phyloP scores from a whole-genome alignment of 164 flowering plant genomes.

The Magnolia sinica region DNA sequence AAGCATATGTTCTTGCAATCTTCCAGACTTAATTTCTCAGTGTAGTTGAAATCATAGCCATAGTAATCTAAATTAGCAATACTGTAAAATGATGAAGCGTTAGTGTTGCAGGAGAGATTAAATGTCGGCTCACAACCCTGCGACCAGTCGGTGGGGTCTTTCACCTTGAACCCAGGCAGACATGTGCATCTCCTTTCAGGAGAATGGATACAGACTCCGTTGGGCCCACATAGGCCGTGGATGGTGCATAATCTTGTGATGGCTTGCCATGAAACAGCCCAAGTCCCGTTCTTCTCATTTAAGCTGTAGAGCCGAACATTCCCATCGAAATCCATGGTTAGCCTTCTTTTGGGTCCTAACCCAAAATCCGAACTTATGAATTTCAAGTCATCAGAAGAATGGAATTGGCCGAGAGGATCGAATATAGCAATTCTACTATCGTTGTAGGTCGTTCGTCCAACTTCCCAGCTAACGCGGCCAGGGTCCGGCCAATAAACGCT shows the following conservation, averaged over 20 bases:
- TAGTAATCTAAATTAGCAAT: conserved; percentile 14
- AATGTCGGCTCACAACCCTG: conserved; percentile 26
- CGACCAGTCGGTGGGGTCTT: conserved; percentile 18
- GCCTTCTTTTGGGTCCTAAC: conserved; percentile 7
- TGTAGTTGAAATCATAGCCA: conserved; percentile 7
- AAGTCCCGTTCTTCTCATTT: conserved; percentile 1
- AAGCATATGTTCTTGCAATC: conserved; percentile 11
- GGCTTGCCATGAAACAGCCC: conserved; percentile 17
- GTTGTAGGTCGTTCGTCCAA: conserved; percentile 15
- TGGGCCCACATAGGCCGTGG: conserved; percentile 15
- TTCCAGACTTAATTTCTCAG: neutral
- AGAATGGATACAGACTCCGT: neutral
- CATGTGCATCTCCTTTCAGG: conserved; percentile 11
- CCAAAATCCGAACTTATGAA: conserved; percentile 18
- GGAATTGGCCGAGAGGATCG: conserved; percentile 13
- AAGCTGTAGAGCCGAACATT: conserved; percentile 19
- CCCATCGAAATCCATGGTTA: conserved; percentile 20
- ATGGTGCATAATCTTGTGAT: neutral
- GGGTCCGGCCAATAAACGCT: conserved; percentile 36
- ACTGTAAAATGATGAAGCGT: conserved; percentile 1
- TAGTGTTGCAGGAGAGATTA: neutral
- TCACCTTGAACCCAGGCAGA: conserved; percentile 5
- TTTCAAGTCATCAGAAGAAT: neutral
- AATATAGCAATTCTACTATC: conserved; percentile 12
- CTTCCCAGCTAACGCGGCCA: neutral